Conservation (phyloP, 192 early-diverging fungal species). For the Entrophospora sp. region DNA sequence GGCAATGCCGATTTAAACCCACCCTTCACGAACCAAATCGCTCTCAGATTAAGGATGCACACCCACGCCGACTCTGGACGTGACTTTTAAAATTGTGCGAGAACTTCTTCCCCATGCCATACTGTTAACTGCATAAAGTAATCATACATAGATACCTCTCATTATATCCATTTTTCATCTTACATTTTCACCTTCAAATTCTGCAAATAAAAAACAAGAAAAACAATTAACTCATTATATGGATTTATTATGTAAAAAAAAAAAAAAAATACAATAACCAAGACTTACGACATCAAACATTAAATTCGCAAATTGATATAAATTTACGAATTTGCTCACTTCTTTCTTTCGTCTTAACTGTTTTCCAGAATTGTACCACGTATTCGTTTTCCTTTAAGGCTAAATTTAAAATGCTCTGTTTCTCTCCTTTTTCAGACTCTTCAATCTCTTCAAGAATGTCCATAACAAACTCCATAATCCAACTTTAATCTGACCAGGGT, state of each 20-base stretch:
- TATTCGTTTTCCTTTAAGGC: slow-evolving; percentile 8
- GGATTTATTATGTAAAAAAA: slow-evolving; percentile 8
- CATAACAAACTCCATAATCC: slow-evolving; percentile 1
- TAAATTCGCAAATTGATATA: slow-evolving; percentile 4
- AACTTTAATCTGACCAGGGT: too few species aligned
- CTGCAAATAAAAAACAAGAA: neutral
- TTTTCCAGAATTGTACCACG: neutral
- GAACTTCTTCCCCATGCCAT: slow-evolving; percentile 12
- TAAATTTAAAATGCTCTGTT: neutral
- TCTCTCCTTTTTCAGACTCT: slow-evolving; percentile 4
- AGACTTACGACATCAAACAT: slow-evolving; percentile 13
- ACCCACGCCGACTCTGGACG: slow-evolving; percentile 7
- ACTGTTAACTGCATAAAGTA: neutral
- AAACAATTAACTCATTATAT: neutral
- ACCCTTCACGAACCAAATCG: neutral
- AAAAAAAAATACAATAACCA: neutral
- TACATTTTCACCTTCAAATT: neutral
- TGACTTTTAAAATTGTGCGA: neutral
- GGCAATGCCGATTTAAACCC: slow-evolving; percentile 3
- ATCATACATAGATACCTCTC: neutral
- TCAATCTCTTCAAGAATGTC: slow-evolving; percentile 2
- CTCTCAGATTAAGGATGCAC: slow-evolving; percentile 10
- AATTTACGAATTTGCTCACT: neutral
- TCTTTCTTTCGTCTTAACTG: slow-evolving; percentile 3
- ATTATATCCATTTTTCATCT: neutral